Evolutionary conservation across 1,284 basidiomycete genomes (phyloP).

Genomic region (Microbotryum silenes-acaulis): DNA sequence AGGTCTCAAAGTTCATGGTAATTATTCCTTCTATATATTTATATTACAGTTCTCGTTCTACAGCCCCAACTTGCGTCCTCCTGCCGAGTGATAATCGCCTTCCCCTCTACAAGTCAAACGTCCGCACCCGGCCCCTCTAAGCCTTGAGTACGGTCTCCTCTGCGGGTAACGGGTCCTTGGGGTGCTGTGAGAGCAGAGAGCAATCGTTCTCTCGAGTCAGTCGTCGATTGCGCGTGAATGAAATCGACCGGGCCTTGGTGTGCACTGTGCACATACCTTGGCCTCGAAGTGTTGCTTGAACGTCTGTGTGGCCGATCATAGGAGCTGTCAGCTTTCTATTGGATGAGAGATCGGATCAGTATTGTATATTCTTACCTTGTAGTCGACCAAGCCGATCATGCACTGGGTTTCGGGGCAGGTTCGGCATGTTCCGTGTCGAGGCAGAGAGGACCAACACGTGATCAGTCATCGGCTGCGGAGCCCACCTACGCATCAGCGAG

Average conservation of each 20-base stretch:
- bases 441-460: not conserved
- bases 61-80: too few relatives aligned
- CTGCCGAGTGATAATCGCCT: too few relatives aligned
- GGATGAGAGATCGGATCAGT: not conserved
- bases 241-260: too few relatives aligned
- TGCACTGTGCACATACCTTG: not conserved
- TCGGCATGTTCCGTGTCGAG: not conserved
- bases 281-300: conserved; percentile 1
- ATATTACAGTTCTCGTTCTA: too few relatives aligned
- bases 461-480: not conserved
- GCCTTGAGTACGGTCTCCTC: not conserved
- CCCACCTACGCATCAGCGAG: not conserved
- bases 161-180: conserved; percentile 2
- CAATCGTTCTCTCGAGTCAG: too few relatives aligned
- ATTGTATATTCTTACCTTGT: not conserved
- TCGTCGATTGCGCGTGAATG: too few relatives aligned
- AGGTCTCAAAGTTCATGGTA: too few relatives aligned
- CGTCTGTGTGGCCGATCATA: not conserved
- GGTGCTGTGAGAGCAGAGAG: not conserved
- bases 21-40: too few relatives aligned
- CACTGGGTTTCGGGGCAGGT: not conserved
- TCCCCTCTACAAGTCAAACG: too few relatives aligned
- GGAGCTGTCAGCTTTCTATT: not conserved
- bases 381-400: not conserved
- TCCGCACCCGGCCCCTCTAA: too few relatives aligned